Base-by-base conservation (phyloP, 768 basidiomycete genomes). In the Cubamyces lactineus region DNA sequence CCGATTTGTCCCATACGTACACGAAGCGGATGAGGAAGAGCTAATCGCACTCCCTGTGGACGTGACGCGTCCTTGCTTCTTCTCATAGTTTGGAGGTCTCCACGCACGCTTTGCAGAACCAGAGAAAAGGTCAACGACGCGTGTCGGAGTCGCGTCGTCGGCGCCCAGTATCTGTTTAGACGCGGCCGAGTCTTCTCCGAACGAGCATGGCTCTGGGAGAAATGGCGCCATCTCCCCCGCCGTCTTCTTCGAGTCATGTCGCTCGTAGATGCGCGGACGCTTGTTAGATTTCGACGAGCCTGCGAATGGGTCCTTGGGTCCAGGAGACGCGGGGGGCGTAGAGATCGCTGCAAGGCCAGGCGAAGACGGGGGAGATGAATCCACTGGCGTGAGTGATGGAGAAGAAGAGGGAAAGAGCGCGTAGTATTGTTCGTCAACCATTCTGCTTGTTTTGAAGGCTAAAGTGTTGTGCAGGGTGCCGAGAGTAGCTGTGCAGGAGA, bases 201-300 rank as follows among this genome's bases (percentile, higher is more conserved):
- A 17, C 24, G 17, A 2, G 15, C 13, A 15, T 2, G 15, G 26
- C 5, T 7, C 34, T 28, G 46, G 56, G 6, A 39, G 21, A 23
- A 54, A 61, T 19, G 53, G 47, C 21, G n/a, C 38, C 9, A 49
- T 23, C 1, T 16, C 17, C 9, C 16, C 15, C 1, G 42, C 3
- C 0, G 49, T 3, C 30, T 42, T 54, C 16, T 26, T 40, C 0
- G 56, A 17, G 1, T 26, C 48, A 21, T 50, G 12, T 4, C 62
- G 54, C 34, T 86, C 82, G 49, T 83, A 82, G 13, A 77, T 67
- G 3, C 79, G 80, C 26, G 76, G 80, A 4, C 67, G 67, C 66
- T 77, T 78, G 28, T 66, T 74, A 3, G 80, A 78, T 57, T 82
- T 84, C 3, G 81, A 80, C 0, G 86, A 85, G 0, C 80, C 88